These are phyloP conservation scores for Xylaria nigripes DNA, from an alignment of 495 filamentous ascomycete species.

Conservation along the genomic window DNA sequence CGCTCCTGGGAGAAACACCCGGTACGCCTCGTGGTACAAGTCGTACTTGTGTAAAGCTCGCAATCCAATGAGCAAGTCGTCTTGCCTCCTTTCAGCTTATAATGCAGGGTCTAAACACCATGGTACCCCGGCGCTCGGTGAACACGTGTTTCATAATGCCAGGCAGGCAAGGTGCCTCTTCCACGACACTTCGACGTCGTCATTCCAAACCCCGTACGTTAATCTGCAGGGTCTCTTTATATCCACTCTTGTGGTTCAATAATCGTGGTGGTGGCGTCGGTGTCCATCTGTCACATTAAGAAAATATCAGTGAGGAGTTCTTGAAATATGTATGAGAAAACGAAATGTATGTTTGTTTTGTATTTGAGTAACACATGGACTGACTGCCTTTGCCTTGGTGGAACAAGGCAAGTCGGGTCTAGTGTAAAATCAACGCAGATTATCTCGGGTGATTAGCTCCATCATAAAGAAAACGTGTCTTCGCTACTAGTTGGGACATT, in stretches of 20 bases:
- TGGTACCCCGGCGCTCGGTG: no score
- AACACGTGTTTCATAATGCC: background rate
- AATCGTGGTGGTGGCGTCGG: conserved; percentile 24
- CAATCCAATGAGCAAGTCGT: background rate
- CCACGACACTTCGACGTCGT: background rate
- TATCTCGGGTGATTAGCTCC: no score
- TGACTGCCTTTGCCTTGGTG: no score
- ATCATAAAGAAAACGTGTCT: conserved; percentile 1
- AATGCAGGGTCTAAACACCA: no score
- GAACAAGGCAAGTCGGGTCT: no score
- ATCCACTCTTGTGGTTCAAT: background rate
- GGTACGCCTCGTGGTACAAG: background rate
- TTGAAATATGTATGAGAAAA: conserved; percentile 9
- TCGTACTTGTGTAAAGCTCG: background rate
- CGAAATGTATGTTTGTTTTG: background rate
- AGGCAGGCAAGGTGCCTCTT: background rate
- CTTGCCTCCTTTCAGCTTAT: background rate
- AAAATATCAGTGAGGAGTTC: conserved; percentile 24
- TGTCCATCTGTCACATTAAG: conserved; percentile 31
- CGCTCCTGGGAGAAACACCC: background rate
- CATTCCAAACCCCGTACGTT: background rate
- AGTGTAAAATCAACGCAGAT: no score
- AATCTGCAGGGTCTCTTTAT: background rate
- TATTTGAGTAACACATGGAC: no score
- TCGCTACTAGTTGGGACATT: conserved; percentile 12